Conservation (phyloP, 139 green algal species). For the Chlamydomonas incerta region DNA sequence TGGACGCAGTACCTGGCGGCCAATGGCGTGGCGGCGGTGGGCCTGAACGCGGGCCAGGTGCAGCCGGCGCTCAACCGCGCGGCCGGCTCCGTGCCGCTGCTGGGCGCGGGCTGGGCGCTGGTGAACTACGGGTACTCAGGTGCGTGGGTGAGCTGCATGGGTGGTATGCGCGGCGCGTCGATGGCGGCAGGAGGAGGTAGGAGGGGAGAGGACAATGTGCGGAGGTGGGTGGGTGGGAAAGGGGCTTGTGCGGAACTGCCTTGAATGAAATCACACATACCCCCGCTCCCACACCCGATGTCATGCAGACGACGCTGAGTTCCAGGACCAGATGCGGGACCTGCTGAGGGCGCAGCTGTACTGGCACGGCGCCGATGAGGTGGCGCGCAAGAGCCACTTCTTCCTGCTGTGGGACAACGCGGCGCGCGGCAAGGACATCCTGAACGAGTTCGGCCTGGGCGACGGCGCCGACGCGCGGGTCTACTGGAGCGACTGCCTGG, state of each 20-base stretch:
- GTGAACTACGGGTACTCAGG: background rate
- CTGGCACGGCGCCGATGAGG: background rate
- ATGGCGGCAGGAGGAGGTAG: too few relatives aligned
- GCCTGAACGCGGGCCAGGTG: background rate
- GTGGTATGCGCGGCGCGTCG: too few relatives aligned
- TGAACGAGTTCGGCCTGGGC: background rate
- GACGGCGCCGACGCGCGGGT: background rate
- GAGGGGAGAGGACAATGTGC: too few relatives aligned
- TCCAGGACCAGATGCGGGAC: background rate
- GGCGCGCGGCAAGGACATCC: background rate
- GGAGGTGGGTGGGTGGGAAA: too few relatives aligned
- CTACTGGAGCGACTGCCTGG: background rate
- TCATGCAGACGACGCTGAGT: background rate
- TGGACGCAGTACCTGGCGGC: background rate
- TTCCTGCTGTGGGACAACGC: constrained; percentile 7
- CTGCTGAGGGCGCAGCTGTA: background rate
- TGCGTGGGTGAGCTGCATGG: too few relatives aligned
- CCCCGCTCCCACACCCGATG: too few relatives aligned
- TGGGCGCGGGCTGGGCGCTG: background rate
- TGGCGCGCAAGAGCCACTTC: background rate
- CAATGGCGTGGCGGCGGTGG: background rate
- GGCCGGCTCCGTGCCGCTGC: background rate
- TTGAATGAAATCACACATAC: too few relatives aligned
- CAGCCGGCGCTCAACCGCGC: background rate
- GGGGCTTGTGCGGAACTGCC: too few relatives aligned